Percentiles rank a stretch among this genome's conserved stretches.
Evolutionary conservation across 306 rosid genomes (phyloP).

Genomic region (Spatholobus suberectus): DNA sequence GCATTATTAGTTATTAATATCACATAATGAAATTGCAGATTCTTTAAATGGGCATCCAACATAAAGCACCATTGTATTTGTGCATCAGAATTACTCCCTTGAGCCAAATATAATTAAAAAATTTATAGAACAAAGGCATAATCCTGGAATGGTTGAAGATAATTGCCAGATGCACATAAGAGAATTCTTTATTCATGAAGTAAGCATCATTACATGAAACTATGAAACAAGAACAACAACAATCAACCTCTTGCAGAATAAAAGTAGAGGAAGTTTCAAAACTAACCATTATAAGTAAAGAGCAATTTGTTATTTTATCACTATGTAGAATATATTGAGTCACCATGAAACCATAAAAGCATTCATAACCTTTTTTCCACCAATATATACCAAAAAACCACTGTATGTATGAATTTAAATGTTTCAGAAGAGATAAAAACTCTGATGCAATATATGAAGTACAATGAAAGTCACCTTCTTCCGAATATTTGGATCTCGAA

Average conservation of each 20-base stretch:
- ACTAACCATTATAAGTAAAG: background rate
- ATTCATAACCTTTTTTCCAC: conserved; percentile 18
- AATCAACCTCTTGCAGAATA: background rate
- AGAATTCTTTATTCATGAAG: conserved; percentile 5
- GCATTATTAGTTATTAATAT: background rate
- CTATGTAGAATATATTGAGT: background rate
- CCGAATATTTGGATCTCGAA: conserved; percentile 97
- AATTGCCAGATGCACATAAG: background rate
- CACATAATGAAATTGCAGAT: conserved; percentile 5
- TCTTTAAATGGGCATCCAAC: conserved; percentile 23
- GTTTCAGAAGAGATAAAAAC: conserved; percentile 21
- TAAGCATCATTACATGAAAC: background rate
- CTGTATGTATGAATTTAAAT: conserved; percentile 10
- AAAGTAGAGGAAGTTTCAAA: conserved; percentile 4
- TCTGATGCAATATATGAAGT: conserved; percentile 10
- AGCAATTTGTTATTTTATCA: conserved; percentile 20
- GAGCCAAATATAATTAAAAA: conserved; percentile 10
- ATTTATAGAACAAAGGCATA: background rate
- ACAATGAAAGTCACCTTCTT: conserved; percentile 73
- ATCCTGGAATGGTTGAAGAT: conserved; percentile 9
- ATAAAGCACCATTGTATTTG: conserved; percentile 14
- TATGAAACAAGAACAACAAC: background rate
- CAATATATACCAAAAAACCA: conserved; percentile 10
- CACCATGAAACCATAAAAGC: background rate
- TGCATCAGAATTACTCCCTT: conserved; percentile 21